A percentile compares a stretch with the other conserved stretches of the same genome.
Evolutionary conservation across 2,329 filamentous ascomycete species (phyloP).

Genomic region (Cladosporium sp.): DNA sequence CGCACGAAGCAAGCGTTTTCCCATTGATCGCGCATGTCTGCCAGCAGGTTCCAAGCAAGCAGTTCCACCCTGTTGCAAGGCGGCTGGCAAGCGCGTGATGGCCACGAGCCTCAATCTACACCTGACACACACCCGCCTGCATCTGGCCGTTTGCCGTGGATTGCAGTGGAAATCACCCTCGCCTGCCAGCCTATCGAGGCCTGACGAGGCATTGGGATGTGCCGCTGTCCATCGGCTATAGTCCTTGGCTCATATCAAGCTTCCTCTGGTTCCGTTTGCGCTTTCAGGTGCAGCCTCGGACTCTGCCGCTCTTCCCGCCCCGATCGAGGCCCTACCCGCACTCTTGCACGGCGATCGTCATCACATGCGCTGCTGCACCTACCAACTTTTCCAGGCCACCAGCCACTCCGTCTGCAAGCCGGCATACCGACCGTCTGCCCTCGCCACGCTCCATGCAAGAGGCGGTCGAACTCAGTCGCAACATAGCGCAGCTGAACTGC

Average conservation of each 20-base stretch:
- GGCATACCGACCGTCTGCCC: too few relatives aligned
- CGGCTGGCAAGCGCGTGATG: background rate
- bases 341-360: too few relatives aligned
- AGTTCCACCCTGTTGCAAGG: background rate
- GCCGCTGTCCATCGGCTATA: background rate
- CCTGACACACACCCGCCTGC: background rate
- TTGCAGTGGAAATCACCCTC: background rate
- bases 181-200: background rate
- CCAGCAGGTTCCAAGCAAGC: background rate
- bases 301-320: background rate
- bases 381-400: background rate
- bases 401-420: background rate
- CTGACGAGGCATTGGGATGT: background rate
- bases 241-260: constrained; percentile 6
- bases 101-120: constrained; percentile 1
- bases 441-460: too few relatives aligned
- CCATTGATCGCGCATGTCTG: background rate
- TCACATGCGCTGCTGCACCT: too few relatives aligned
- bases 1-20: background rate
- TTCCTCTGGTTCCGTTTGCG: constrained; percentile 1
- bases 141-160: background rate
- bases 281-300: background rate
- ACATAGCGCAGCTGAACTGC: too few relatives aligned
- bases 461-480: too few relatives aligned
- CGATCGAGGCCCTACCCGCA: too few relatives aligned